A percentile compares a stretch with the other conserved stretches of the same genome.
Evolutionary conservation across 768 basidiomycete genomes (phyloP).

Genomic region (Leccinum rimulosum): DNA sequence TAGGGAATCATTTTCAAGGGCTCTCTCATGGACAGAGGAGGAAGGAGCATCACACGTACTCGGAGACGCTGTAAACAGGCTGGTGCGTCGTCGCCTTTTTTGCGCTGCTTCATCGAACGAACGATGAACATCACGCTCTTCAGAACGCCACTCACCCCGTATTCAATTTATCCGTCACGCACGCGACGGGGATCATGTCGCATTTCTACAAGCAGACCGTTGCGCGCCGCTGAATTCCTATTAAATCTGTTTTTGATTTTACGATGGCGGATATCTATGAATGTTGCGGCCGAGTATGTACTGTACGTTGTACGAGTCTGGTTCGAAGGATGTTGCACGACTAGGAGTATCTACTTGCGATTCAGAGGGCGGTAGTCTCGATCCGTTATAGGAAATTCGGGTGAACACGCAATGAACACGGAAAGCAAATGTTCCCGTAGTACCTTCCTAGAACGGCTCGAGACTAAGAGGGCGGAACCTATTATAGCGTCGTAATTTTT

Average conservation of each 20-base stretch:
- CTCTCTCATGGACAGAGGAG: constrained; percentile 67
- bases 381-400: no score
- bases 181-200: constrained; percentile 63
- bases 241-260: not conserved
- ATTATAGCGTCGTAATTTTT: not conserved
- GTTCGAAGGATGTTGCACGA: not conserved
- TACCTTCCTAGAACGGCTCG: no score
- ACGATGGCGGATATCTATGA: not conserved
- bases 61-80: constrained; percentile 59
- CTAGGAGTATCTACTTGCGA: not conserved
- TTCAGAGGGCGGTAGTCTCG: no score
- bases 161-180: constrained; percentile 71
- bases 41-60: constrained; percentile 54
- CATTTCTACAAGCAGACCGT: constrained; percentile 68
- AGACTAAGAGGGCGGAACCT: not conserved
- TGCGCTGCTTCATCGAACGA: not conserved
- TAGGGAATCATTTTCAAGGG: constrained; percentile 48
- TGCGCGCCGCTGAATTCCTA: constrained; percentile 22
- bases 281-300: no score
- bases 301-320: not conserved
- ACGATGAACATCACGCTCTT: not conserved
- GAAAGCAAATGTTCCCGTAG: no score
- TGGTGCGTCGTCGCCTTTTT: constrained; percentile 42
- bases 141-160: constrained; percentile 84
- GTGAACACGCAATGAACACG: no score